phyloP scores from a whole-genome alignment of 148 eudicot genomes.

The Camellia lanceoleosa region DNA sequence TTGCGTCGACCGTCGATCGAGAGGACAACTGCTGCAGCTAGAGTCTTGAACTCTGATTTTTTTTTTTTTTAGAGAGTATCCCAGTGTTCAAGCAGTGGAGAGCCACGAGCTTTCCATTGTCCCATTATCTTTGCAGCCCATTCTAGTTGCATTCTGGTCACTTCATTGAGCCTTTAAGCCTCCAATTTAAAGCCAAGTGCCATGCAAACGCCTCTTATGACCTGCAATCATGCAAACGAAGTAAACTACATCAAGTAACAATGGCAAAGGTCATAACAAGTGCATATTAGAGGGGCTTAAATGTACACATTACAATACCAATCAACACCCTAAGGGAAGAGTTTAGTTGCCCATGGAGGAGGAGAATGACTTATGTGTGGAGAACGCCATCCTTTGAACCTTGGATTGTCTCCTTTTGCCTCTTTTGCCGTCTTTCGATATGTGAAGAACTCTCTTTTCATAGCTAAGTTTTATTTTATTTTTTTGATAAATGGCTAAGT shows the following conservation, averaged over 20 bases:
- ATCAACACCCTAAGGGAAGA: background rate
- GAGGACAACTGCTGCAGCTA: background rate
- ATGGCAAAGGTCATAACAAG: background rate
- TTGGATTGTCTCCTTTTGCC: too few relatives aligned
- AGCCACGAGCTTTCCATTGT: background rate
- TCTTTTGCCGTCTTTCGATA: too few relatives aligned
- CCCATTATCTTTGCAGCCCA: background rate
- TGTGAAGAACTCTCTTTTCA: too few relatives aligned
- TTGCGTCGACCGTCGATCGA: background rate
- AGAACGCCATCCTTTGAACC: too few relatives aligned
- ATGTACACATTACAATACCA: background rate
- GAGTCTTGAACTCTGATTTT: too few relatives aligned
- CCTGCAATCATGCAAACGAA: background rate
- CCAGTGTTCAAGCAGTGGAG: background rate
- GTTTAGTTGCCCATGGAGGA: too few relatives aligned
- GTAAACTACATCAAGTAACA: background rate
- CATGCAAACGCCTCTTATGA: background rate
- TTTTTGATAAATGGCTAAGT: too few relatives aligned
- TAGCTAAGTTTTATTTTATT: too few relatives aligned
- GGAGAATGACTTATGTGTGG: too few relatives aligned
- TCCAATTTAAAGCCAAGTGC: constrained; percentile 3
- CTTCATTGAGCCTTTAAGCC: background rate
- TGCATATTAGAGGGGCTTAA: background rate
- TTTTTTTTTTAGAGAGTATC: background rate
- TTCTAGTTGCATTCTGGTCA: background rate